phyloP scores from a whole-genome alignment of 805 yeast species.

The Suhomyces vadensis region DNA sequence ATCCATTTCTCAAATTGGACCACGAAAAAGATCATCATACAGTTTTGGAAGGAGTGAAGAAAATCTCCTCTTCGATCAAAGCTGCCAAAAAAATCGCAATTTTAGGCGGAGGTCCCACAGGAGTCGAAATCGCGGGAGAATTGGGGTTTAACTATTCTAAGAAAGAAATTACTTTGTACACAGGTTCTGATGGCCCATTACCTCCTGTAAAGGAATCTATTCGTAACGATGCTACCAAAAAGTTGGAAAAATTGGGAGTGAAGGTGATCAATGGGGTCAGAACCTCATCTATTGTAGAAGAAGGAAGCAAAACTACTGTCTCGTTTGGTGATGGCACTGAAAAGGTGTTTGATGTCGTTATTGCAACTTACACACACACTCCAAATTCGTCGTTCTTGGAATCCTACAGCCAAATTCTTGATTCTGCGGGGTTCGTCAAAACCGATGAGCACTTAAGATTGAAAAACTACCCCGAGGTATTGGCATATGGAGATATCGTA shows the following conservation, averaged over 20 bases:
- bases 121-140: constrained; percentile 42
- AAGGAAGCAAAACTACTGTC: constrained; percentile 13
- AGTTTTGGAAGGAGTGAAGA: constrained; percentile 17
- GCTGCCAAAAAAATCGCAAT: constrained; percentile 32
- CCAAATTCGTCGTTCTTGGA: constrained; percentile 39
- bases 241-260: constrained; percentile 21
- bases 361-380: constrained; percentile 23
- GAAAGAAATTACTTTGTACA: constrained; percentile 27
- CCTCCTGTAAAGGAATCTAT: constrained; percentile 15
- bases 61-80: constrained; percentile 17
- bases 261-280: constrained; percentile 22
- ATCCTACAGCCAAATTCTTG: constrained; percentile 16
- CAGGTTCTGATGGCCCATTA: constrained; percentile 24
- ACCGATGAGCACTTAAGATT: constrained; percentile 30
- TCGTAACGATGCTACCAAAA: constrained; percentile 14
- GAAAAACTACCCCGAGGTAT: constrained; percentile 24
- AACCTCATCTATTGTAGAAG: not conserved
- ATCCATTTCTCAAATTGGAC: constrained; percentile 28
- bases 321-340: constrained; percentile 19
- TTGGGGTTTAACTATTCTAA: constrained; percentile 23
- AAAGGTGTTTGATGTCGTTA: constrained; percentile 28
- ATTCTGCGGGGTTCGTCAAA: constrained; percentile 28
- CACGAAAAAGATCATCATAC: constrained; percentile 13
- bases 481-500: constrained; percentile 39
- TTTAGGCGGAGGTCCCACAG: constrained; percentile 38